Evolutionary conservation across 257 asterid genomes (phyloP).

Genomic region (Nyctanthes arbortristis): DNA sequence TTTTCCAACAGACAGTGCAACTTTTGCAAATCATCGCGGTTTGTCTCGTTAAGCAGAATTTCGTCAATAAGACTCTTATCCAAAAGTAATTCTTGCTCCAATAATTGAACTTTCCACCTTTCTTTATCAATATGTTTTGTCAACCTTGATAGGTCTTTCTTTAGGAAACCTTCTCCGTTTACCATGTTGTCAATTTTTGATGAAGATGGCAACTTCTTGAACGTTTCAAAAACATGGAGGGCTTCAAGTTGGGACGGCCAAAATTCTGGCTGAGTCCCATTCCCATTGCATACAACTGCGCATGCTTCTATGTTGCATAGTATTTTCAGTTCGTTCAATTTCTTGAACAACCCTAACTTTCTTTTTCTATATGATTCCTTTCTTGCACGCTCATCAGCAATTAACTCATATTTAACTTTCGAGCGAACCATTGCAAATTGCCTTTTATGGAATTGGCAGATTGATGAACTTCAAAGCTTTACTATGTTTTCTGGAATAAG

Average conservation of each 20-base stretch:
- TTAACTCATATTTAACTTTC: slow-evolving; percentile 49
- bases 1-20: slow-evolving; percentile 40
- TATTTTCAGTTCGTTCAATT: slow-evolving; percentile 45
- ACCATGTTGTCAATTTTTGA: slow-evolving; percentile 31
- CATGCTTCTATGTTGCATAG: slow-evolving; percentile 49
- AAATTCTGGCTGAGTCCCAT: slow-evolving; percentile 36
- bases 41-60: slow-evolving; percentile 19
- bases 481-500: slow-evolving; percentile 13
- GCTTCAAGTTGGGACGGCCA: slow-evolving; percentile 47
- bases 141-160: slow-evolving; percentile 42
- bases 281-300: slow-evolving; percentile 36
- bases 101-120: slow-evolving; percentile 25
- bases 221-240: slow-evolving; percentile 32
- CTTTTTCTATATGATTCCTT: slow-evolving; percentile 48
- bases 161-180: slow-evolving; percentile 44
- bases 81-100: slow-evolving; percentile 41
- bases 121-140: slow-evolving; percentile 40
- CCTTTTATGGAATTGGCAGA: slow-evolving; percentile 30
- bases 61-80: slow-evolving; percentile 31
- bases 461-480: slow-evolving; percentile 19
- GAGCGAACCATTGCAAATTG: slow-evolving; percentile 49
- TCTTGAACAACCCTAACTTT: slow-evolving; percentile 45
- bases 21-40: slow-evolving; percentile 28
- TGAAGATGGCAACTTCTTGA: slow-evolving; percentile 34
- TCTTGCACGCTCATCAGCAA: slow-evolving; percentile 45